Base-by-base conservation (phyloP, 768 basidiomycete genomes). In the Kondoa subrosea region DNA sequence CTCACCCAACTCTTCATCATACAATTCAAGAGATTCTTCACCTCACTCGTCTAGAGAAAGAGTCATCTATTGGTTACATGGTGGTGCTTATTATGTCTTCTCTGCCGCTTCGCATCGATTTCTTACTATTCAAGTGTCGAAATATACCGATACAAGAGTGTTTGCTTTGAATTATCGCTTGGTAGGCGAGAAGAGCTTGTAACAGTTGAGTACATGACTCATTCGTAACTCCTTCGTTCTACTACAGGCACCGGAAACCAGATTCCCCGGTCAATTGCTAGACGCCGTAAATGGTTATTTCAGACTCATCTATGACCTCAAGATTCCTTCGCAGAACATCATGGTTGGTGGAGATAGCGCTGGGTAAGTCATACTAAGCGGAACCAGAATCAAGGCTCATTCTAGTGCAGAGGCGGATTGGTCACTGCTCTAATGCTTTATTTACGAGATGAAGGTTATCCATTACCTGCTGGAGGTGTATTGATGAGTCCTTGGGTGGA, bases 161-260 rank as follows among this genome's bases (percentile, higher is more conserved):
- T 95, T 97, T 77, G 83, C 91, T 4, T 80, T 99, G 69, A 91
- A 95, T 76, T 99, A 99, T 77, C 88, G 93, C 14, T 81, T 99
- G 34, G n/a, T n/a, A n/a, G n/a, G n/a, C n/a, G n/a, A n/a, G n/a
- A n/a, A n/a, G n/a, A n/a, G n/a, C n/a, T n/a, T n/a, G n/a, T n/a
- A n/a, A n/a, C n/a, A n/a, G n/a, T n/a, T n/a, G n/a, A n/a, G n/a
- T n/a, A n/a, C n/a, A n/a, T n/a, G n/a, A n/a, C n/a, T n/a, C n/a
- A n/a, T n/a, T n/a, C n/a, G n/a, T n/a, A n/a, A n/a, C n/a, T n/a
- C n/a, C n/a, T n/a, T n/a, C n/a, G n/a, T n/a, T n/a, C n/a, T n/a
- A n/a, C n/a, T n/a, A n/a, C n/a, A n/a, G n/a, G 92, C 93, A 0
- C 93, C 93, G 0, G 93, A 99, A 77, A 91, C 91, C 2, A 82